A percentile compares a stretch with the other conserved stretches of the same genome.
These are phyloP conservation scores for Diversispora epigaea DNA, from an alignment of 192 early-diverging fungal genomes.

Conservation along the genomic window DNA sequence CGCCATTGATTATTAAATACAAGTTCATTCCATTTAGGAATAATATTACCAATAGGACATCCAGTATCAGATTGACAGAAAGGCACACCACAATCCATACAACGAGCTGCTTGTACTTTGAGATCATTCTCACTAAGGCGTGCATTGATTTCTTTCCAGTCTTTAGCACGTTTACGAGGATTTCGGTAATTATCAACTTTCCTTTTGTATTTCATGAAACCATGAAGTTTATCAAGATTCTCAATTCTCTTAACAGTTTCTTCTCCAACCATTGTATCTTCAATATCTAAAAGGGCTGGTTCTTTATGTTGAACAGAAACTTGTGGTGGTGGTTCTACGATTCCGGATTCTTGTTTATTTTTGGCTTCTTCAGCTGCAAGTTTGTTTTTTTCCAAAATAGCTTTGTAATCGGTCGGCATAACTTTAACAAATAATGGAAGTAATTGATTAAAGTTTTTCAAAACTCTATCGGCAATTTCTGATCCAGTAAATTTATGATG, in stretches of 20 bases:
- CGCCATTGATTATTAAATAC: slow-evolving; percentile 96
- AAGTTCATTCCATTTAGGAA: slow-evolving; percentile 99
- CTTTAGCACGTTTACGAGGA: slow-evolving; percentile 73
- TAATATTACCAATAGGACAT: slow-evolving; percentile 98
- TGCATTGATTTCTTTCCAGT: slow-evolving; percentile 95
- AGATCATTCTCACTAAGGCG: slow-evolving; percentile 79
- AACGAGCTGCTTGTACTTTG: slow-evolving; percentile 91
- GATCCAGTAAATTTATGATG: slow-evolving; percentile 84
- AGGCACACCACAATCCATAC: slow-evolving; percentile 98
- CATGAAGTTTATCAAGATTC: slow-evolving; percentile 90
- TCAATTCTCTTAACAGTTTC: slow-evolving; percentile 64
- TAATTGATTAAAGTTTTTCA: slow-evolving; percentile 67
- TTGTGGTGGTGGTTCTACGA: slow-evolving; percentile 33
- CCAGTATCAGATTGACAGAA: slow-evolving; percentile 98
- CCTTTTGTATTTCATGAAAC: slow-evolving; percentile 94
- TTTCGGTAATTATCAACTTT: slow-evolving; percentile 86
- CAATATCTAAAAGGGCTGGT: slow-evolving; percentile 77
- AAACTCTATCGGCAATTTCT: slow-evolving; percentile 63
- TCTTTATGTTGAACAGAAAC: slow-evolving; percentile 49
- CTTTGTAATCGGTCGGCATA: slow-evolving; percentile 90
- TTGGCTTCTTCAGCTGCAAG: slow-evolving; percentile 37
- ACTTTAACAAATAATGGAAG: slow-evolving; percentile 90
- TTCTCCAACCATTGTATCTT: slow-evolving; percentile 85
- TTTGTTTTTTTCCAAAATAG: slow-evolving; percentile 69
- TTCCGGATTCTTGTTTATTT: slow-evolving; percentile 35